These are phyloP conservation scores for Candida sithepensis DNA, from an alignment of 805 yeast species.

Conservation along the genomic window DNA sequence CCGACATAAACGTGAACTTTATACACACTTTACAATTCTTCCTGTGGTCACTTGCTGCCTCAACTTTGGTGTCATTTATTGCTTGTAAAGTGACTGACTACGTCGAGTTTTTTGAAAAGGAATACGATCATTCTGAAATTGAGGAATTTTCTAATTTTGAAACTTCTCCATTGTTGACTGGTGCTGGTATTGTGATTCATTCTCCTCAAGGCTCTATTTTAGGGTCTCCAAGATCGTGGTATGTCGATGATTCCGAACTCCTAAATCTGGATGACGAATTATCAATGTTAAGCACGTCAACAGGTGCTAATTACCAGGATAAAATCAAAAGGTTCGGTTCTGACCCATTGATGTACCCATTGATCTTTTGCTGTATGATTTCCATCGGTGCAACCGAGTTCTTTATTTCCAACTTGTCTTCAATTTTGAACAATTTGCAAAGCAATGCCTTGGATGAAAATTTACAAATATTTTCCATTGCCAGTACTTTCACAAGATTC, in stretches of 20 bases:
- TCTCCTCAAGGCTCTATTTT: conserved; percentile 22
- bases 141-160: conserved; percentile 29
- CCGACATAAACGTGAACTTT: conserved; percentile 20
- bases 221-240: conserved; percentile 30
- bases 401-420: conserved; percentile 78
- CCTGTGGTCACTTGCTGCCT: conserved; percentile 11
- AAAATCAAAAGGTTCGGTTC: conserved; percentile 8
- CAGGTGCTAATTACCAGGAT: conserved; percentile 10
- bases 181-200: conserved; percentile 30
- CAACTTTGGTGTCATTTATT: conserved; percentile 20
- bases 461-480: conserved; percentile 39
- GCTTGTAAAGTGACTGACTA: conserved; percentile 30
- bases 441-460: conserved; percentile 18
- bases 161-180: conserved; percentile 31
- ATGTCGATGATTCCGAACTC: conserved; percentile 22
- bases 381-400: conserved; percentile 84
- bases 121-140: conserved; percentile 19
- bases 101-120: conserved; percentile 23
- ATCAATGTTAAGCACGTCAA: conserved; percentile 22
- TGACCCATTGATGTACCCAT: conserved; percentile 63
- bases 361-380: conserved; percentile 59
- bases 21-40: conserved; percentile 21
- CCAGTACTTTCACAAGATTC: conserved; percentile 70
- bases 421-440: conserved; percentile 26
- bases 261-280: conserved; percentile 26